phyloP scores from a whole-genome alignment of 345 rosid species.

The Acer yangbiense region DNA sequence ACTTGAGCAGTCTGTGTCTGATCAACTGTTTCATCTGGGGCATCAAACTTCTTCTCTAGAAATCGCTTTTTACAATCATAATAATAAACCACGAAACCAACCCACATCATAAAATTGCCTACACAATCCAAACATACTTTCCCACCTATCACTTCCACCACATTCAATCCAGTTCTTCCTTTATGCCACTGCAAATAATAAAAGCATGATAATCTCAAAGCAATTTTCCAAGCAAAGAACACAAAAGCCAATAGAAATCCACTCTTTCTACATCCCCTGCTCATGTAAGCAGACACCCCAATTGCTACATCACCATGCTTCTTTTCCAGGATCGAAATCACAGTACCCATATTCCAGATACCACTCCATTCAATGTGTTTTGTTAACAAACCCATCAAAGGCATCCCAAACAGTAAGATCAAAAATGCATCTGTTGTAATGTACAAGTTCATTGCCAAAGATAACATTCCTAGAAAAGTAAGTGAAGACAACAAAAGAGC shows the following conservation, averaged over 20 bases:
- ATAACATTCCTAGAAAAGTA: constrained; percentile 8
- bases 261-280: constrained; percentile 28
- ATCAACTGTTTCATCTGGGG: constrained; percentile 18
- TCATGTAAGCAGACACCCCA: constrained; percentile 28
- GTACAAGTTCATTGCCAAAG: not conserved
- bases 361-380: constrained; percentile 43
- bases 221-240: constrained; percentile 28
- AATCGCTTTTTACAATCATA: constrained; percentile 29
- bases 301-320: constrained; percentile 39
- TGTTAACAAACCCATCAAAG: constrained; percentile 14
- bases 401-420: not conserved
- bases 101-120: constrained; percentile 30
- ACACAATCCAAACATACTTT: constrained; percentile 23
- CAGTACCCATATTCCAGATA: constrained; percentile 37
- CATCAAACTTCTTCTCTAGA: constrained; percentile 29
- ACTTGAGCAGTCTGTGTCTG: not conserved
- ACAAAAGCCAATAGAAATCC: constrained; percentile 27
- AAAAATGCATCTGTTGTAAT: not conserved
- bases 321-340: constrained; percentile 38
- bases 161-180: not conserved
- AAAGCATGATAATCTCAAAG: constrained; percentile 22
- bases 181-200: constrained; percentile 18
- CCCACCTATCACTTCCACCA: not conserved
- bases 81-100: constrained; percentile 25
- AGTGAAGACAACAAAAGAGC: constrained; percentile 25